Evolutionary conservation across 352 stramenopile genomes (phyloP), one percentile per base, ranked within the genome.

Genomic region (Phytopythium helicoides): DNA sequence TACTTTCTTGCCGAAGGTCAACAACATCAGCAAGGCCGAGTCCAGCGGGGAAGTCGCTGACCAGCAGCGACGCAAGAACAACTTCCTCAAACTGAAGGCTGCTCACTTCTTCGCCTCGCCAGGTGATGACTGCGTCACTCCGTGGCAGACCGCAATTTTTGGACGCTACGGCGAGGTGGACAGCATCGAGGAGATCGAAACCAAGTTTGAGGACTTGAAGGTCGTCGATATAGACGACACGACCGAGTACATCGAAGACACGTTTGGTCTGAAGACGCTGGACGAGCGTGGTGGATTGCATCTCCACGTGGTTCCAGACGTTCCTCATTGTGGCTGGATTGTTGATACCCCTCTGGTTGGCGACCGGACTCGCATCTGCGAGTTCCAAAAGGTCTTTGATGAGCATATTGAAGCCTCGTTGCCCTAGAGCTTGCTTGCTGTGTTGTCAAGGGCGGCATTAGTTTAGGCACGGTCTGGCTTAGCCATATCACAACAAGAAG

Each of bases 31-130:
- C 44, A 10, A 44, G 3, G 64, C 49, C n/a, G 46, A 21, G 22
- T 28, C 28, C 35, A 25, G 46, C 18, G 18, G 38, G 22, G 65
- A 47, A 42, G 40, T 44, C 6, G 35, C 47, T 2, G 52, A 70
- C n/a, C 52, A 68, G 31, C 36, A 56, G 21, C 64, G 67, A 23
- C 70, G 64, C 26, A 69, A 66, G 47, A 5, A 11, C 54, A 84
- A 84, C 55, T 79, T 75, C 51, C 52, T 65, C 22, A 63, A 57
- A 11, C 47, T 78, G 26, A 56, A 56, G 25, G 47, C 53, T 9
- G 70, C 65, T 0, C 60, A 77, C 42, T 79, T 77, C 53, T 75
- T 84, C 36, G 62, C 58, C 0, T 68, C 67, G 0, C 54, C 64
- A 11, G 37, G 59, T 22, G 73, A 81, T 42, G 64, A 64, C 8